These are phyloP conservation scores for Paramecium caudatum DNA, from an alignment of 73 alveolate species.

Conservation along the genomic window DNA sequence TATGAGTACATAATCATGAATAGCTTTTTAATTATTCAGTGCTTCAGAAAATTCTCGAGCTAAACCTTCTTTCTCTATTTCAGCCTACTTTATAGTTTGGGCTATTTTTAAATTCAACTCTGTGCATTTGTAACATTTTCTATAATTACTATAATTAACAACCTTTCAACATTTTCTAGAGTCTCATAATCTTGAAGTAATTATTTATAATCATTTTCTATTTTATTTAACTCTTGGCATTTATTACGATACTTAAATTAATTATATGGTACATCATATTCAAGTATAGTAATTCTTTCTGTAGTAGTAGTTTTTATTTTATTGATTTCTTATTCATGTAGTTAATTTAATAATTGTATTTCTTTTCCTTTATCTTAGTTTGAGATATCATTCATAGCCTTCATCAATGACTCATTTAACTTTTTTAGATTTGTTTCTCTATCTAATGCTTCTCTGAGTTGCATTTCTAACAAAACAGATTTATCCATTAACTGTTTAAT, in stretches of 20 bases:
- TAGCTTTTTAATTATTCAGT: conserved; percentile 11
- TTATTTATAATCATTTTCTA: conserved; percentile 3
- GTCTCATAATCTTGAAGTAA: background rate
- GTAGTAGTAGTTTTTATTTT: background rate
- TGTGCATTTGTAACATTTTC: conserved; percentile 8
- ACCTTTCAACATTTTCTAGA: background rate
- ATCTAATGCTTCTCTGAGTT: background rate
- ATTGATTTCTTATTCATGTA: background rate
- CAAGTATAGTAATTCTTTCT: conserved; percentile 9
- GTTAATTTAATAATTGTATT: conserved; percentile 36
- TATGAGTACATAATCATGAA: background rate
- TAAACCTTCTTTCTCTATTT: background rate
- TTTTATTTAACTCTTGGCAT: background rate
- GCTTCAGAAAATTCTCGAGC: conserved; percentile 56
- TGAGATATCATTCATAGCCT: conserved; percentile 4
- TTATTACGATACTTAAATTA: conserved; percentile 1
- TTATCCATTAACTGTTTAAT: conserved; percentile 18
- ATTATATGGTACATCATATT: background rate
- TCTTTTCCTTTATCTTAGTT: conserved; percentile 7
- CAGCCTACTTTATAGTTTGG: background rate
- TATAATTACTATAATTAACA: background rate
- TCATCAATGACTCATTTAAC: conserved; percentile 21
- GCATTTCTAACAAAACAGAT: conserved; percentile 27
- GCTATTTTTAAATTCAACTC: background rate
- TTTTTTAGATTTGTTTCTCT: conserved; percentile 14